Evolutionary conservation across 345 rosid species (phyloP).

Genomic region (Populus alba): DNA sequence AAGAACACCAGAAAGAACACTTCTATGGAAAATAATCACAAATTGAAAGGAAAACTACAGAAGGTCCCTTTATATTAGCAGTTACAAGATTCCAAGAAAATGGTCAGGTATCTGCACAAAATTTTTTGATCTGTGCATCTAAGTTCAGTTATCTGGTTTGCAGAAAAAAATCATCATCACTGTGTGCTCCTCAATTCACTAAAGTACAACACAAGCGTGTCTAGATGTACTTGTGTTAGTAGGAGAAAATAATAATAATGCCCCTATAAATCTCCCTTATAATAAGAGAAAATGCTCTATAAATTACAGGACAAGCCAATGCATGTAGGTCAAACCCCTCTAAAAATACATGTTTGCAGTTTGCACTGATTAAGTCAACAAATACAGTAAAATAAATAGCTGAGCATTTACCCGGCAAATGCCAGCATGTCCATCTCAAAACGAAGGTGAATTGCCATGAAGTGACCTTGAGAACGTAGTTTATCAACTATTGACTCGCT

Average conservation of each 20-base stretch:
- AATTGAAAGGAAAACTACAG: background rate
- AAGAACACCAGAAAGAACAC: background rate
- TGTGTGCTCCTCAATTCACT: background rate
- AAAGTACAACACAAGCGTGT: background rate
- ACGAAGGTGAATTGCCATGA: slow-evolving; percentile 99
- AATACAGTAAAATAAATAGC: background rate
- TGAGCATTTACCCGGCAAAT: slow-evolving; percentile 83
- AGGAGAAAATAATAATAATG: background rate
- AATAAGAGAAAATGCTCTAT: background rate
- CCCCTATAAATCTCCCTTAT: background rate
- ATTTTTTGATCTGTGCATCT: background rate
- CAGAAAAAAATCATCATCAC: background rate
- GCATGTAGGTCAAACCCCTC: background rate
- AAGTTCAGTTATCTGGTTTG: background rate
- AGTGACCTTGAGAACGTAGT: slow-evolving; percentile 94
- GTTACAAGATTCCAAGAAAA: background rate
- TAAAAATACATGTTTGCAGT: background rate
- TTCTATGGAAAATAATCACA: background rate
- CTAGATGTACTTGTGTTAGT: background rate
- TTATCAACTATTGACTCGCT: slow-evolving; percentile 90
- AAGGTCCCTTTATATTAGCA: background rate
- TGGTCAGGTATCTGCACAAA: background rate
- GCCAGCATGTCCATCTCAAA: slow-evolving; percentile 99
- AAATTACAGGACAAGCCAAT: background rate
- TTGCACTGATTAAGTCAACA: background rate